Conservation (phyloP, 2,329 filamentous ascomycete species). For the Kalmusia sp. region DNA sequence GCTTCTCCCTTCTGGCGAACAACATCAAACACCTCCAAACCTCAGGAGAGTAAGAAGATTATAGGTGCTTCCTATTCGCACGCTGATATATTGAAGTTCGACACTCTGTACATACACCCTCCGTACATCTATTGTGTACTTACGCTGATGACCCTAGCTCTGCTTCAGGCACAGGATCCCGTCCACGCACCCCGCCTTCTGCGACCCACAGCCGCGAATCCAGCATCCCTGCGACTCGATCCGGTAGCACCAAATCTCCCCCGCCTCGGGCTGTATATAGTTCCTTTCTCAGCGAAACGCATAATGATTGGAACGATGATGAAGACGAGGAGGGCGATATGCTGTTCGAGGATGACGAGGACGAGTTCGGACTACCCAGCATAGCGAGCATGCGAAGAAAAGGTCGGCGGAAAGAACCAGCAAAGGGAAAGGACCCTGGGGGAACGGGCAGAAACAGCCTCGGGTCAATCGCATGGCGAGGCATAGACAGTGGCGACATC, state of each 20-base stretch:
- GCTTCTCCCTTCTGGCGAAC: conserved; percentile 87
- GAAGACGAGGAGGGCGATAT: conserved; percentile 73
- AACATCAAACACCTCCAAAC: conserved; percentile 56
- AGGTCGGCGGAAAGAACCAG: conserved; percentile 54
- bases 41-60: conserved; percentile 69
- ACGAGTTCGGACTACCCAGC: conserved; percentile 94
- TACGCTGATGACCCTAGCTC: conserved; percentile 55
- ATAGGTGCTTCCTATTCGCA: conserved; percentile 97
- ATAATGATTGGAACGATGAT: conserved; percentile 81
- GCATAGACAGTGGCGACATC: conserved; percentile 87
- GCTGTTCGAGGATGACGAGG: conserved; percentile 85
- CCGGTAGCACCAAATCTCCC: conserved; percentile 62
- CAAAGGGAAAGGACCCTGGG: conserved; percentile 55
- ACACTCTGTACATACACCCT: conserved; percentile 68
- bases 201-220: conserved; percentile 66
- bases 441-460: conserved; percentile 30
- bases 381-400: conserved; percentile 89
- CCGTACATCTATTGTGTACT: background rate
- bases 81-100: conserved; percentile 90
- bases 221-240: conserved; percentile 62
- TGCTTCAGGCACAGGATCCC: conserved; percentile 66
- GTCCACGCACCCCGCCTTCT: conserved; percentile 76
- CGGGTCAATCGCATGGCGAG: conserved; percentile 58
- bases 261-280: conserved; percentile 75
- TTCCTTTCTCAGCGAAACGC: conserved; percentile 80